Evolutionary conservation across 1,284 basidiomycete species (phyloP), one percentile per base, ranked within the genome.

Genomic region (Papiliotrema nemorosa): DNA sequence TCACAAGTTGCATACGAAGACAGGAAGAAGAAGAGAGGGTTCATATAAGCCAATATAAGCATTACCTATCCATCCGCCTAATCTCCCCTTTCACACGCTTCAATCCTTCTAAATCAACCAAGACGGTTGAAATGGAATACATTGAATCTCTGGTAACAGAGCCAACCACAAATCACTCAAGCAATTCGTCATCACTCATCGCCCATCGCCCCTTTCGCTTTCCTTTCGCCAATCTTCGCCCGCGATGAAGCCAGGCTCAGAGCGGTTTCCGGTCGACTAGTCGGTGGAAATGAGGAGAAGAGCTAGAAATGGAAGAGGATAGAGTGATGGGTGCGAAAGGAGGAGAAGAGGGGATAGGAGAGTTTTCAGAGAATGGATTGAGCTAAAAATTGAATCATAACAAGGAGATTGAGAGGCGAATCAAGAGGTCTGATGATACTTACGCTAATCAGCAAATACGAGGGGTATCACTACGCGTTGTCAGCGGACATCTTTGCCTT

Each of bases 301-400:
- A 31, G 36, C 18, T 14, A 35, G 21, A 22, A 10, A 7, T 13
- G 21, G 20, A 12, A 16, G 25, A 26, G 46, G 37, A 20, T 5
- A 34, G 42, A 49, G 24, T 40, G 31, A 34, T 51, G 57, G 62
- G 53, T 52, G 57, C 34, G 44, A 44, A 37, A 31, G 59, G 55
- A 47, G 48, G 53, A 44, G 40, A 42, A 37, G 24, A 35, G 52
- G 49, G 46, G 59, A 48, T 50, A 37, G 21, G 50, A 52, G 45
- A 51, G 57, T 49, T 57, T 47, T 73, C 65, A 73, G 71, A 73
- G 71, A 73, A 73, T 73, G 71, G 71, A 73, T 73, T 73, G 62
- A 73, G 71, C 71, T 73, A 62, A 73, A 20, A 66, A 61, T 70
- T 73, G 61, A 73, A 73, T 73, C 71, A 64, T 72, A 49, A 68